These are phyloP conservation scores for Chrysopogon serrulatus DNA, from an alignment of 176 grass and related monocot genomes.

Conservation along the genomic window DNA sequence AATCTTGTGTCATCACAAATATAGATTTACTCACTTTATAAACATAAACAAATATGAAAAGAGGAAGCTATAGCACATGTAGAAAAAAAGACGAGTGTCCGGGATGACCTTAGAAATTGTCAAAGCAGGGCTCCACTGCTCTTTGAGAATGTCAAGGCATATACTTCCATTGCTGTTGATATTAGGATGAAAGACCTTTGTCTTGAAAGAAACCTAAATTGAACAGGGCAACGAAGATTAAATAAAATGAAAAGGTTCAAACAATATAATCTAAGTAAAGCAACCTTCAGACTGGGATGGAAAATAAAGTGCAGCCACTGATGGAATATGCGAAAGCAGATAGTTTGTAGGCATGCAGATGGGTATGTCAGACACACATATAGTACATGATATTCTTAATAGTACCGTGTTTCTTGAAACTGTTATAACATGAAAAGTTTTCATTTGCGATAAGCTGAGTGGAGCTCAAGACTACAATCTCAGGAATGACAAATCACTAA, in stretches of 20 bases:
- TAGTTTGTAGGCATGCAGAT: not conserved
- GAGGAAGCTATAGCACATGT: not conserved
- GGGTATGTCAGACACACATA: not conserved
- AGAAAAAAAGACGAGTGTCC: not conserved
- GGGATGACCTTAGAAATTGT: slow-evolving; percentile 53
- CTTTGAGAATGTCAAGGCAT: slow-evolving; percentile 63
- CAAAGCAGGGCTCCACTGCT: slow-evolving; percentile 64
- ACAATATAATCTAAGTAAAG: not conserved
- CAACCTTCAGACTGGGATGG: not conserved
- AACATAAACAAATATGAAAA: not conserved
- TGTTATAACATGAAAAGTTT: not conserved
- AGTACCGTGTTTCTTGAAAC: not conserved
- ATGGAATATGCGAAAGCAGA: not conserved
- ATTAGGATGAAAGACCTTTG: slow-evolving; percentile 63
- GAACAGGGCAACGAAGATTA: not conserved
- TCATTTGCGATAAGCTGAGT: not conserved
- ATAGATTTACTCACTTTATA: not conserved
- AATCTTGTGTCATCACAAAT: not conserved
- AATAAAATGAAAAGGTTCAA: not conserved
- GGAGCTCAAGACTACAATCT: not conserved
- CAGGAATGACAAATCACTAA: not conserved
- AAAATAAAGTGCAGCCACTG: not conserved
- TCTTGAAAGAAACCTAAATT: slow-evolving; percentile 61
- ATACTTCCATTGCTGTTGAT: slow-evolving; percentile 71
- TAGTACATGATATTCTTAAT: not conserved